Base-by-base conservation (phyloP, 208 protist species). In the Leishmania turanica region DNA sequence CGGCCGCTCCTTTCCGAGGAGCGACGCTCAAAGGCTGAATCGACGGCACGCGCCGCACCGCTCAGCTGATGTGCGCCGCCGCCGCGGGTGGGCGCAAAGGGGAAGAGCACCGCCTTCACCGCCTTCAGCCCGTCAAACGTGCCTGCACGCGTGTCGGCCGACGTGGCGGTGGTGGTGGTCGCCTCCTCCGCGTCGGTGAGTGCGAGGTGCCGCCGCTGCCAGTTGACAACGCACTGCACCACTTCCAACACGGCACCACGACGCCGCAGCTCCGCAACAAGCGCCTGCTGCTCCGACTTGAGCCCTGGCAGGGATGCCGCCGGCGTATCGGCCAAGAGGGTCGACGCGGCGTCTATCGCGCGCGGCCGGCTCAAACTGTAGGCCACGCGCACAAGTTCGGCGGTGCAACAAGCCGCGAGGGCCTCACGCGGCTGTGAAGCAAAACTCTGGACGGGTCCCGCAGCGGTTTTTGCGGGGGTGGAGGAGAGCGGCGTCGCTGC, bases 141-240 rank as follows among this genome's bases (percentile, higher is more conserved):
- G 37, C 9, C 70, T 17, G 6, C 62, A 17, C 17, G 15, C 7
- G 60, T 24, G 8, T 51, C 68, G n/a, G 15, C 45, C 34, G 27
- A n/a, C 40, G n/a, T 24, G 24, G 45, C 62, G 11, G n/a, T 34
- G 17, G 45, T 24, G 11, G n/a, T 34, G 17, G 45, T 24, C 53
- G 24, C 53, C n/a, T 51, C 49, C 60, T 80, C 78, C 40, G 62
- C 34, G 13, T 76, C 77, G 0, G 87, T 64, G 17, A 60, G 72
- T 4, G 76, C 73, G 13, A 86, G 82, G 82, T 83, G 80, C 27
- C 89, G 88, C 2, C 84, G 86, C 68, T 89, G 84, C 93, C 93
- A 96, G 77, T 95, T 92, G n/a, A 87, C 81, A 34, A 91, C 79
- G 84, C 93, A 96, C 84, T 94, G 88, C 54, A 92, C 79, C 1